Evolutionary conservation across 1,139 yeast species (phyloP), one percentile per base, ranked within the genome.

Genomic region (Scheffersomyces quercinus): DNA sequence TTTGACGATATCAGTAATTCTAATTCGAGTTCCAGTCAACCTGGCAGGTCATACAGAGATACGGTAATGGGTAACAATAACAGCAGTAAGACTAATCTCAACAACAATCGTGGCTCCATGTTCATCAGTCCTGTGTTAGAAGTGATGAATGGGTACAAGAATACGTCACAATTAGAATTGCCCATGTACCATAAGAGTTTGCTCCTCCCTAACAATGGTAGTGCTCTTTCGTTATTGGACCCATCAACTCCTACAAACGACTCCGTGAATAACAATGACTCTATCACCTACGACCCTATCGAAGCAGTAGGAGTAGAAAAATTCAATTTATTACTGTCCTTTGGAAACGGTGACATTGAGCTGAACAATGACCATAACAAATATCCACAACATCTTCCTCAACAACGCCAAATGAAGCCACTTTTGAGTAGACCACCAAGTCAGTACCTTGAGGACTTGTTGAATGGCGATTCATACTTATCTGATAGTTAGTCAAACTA

Each of bases 121-220:
- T 63, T 53, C 38, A 56, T 65, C 31, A 64, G 70, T 34, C 70
- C 70, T 9, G 60, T 66, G 28, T 54, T 62, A 46, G 62, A 59
- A 29, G 40, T 63, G 34, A 56, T 64, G 49, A 39, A 42, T 41
- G 35, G 39, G 35, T 20, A 20, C 26, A 42, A 46, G 29, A 29
- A 45, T 14, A 32, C 36, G 20, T 51, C 58, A 3, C 58, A 53
- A 16, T 49, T 56, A 32, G 58, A 55, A 20, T 52, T 62, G 37
- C 66, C 66, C 2, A 42, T 60, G 32, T 52, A 52, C 38, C 56
- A 58, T 36, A 50, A 46, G 35, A 45, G 32, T 11, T 20, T 29
- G 10, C 8, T 20, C 24, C 35, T 14, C 15, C 24, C 35, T 14
- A 15, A 15, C 15, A 31, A 31, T n/a, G 35, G 35, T 1, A 31